A percentile compares a stretch with the other conserved stretches of the same genome.
Conservation (phyloP, 2,329 filamentous ascomycete genomes). For the Fusarium vanettenii region DNA sequence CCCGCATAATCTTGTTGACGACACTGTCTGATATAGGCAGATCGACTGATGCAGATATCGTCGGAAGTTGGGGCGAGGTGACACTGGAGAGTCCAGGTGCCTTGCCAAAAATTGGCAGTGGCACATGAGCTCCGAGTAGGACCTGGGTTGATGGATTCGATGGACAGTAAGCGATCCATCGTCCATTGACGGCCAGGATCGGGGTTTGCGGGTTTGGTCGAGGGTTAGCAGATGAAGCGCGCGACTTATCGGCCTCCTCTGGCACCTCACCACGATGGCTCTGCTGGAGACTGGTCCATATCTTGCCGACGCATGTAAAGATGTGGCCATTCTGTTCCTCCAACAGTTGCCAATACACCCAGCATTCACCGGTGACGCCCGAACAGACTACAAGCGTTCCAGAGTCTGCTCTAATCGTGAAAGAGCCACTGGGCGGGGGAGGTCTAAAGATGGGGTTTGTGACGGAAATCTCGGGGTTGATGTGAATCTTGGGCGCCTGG, state of each 20-base stretch:
- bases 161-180: conserved; percentile 83
- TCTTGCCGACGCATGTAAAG: conserved; percentile 82
- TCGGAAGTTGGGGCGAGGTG: conserved; percentile 76
- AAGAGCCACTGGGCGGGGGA: conserved; percentile 76
- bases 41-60: conserved; percentile 75
- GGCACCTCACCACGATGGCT: conserved; percentile 59
- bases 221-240: conserved; percentile 50
- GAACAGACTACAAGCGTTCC: conserved; percentile 81
- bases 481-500: conserved; percentile 71
- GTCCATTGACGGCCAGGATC: conserved; percentile 75
- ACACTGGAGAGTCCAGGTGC: conserved; percentile 68
- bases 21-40: conserved; percentile 78
- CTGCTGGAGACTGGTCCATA: conserved; percentile 89
- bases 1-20: conserved; percentile 81
- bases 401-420: conserved; percentile 79
- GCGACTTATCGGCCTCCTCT: conserved; percentile 58
- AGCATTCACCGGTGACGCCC: conserved; percentile 87
- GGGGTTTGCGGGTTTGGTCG: conserved; percentile 67
- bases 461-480: conserved; percentile 66
- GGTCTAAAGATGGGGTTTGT: conserved; percentile 74
- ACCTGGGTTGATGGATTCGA: conserved; percentile 77
- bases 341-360: conserved; percentile 72
- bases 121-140: conserved; percentile 74
- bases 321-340: conserved; percentile 55
- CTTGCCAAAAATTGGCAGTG: conserved; percentile 66